Evolutionary conservation across 2,329 filamentous ascomycete species (phyloP).

Genomic region (Aspergillus novoparasiticus): DNA sequence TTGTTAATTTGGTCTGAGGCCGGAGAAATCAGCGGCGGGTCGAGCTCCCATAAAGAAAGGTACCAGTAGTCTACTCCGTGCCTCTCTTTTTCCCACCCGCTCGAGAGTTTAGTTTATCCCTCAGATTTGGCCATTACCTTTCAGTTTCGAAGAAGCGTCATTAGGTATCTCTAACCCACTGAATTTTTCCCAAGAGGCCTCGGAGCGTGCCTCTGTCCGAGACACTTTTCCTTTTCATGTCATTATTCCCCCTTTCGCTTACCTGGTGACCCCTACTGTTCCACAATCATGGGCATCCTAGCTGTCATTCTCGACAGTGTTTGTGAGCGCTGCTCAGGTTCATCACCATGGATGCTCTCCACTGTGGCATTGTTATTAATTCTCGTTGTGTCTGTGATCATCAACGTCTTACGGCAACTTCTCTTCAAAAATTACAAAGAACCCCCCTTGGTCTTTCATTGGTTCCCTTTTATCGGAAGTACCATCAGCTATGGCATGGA

Average conservation of each 20-base stretch:
- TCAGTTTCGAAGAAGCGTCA: not conserved
- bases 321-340: conserved; percentile 50
- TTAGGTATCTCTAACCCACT: not conserved
- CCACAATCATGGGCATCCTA: conserved; percentile 54
- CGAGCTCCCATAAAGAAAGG: not conserved
- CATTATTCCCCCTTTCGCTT: not conserved
- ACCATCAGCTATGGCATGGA: conserved; percentile 95
- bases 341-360: conserved; percentile 50
- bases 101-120: not conserved
- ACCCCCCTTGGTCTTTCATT: conserved; percentile 68
- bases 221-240: conserved; percentile 11
- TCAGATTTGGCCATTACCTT: not conserved
- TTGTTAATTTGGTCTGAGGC: not conserved
- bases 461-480: conserved; percentile 76
- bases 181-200: conserved; percentile 1
- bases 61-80: not conserved
- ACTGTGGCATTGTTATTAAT: conserved; percentile 50
- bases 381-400: conserved; percentile 60
- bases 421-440: conserved; percentile 81
- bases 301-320: conserved; percentile 49
- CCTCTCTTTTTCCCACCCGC: not conserved
- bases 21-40: conserved; percentile 2
- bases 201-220: conserved; percentile 14
- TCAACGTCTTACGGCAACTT: conserved; percentile 81
- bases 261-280: not conserved